Conservation (phyloP, 192 early-diverging fungal species). For the Gryganskiella cystojenkinii region DNA sequence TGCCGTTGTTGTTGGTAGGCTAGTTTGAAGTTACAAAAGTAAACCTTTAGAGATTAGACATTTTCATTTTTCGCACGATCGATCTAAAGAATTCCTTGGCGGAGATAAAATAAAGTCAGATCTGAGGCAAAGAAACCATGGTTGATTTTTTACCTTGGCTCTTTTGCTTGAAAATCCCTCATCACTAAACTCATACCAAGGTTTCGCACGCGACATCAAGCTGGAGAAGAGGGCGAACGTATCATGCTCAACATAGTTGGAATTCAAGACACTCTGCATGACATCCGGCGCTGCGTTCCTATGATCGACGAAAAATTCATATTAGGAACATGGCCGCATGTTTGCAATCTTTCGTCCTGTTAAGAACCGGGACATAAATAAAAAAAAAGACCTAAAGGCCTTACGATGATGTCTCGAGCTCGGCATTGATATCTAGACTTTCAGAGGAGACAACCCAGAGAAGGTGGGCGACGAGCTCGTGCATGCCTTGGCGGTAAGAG, state of each 20-base stretch:
- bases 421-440: constrained; percentile 50
- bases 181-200: constrained; percentile 89
- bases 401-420: constrained; percentile 38
- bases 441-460: constrained; percentile 83
- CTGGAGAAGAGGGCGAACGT: constrained; percentile 83
- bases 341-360: not conserved
- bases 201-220: constrained; percentile 82
- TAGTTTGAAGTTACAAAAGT: not conserved
- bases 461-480: constrained; percentile 91
- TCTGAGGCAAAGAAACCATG: too few species aligned
- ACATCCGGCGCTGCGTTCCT: constrained; percentile 53
- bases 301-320: not conserved
- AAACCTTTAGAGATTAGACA: too few species aligned
- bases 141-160: constrained; percentile 52
- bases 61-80: too few species aligned
- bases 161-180: constrained; percentile 49
- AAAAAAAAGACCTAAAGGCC: not conserved
- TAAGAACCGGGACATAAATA: not conserved
- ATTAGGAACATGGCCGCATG: not conserved
- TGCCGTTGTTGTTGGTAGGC: constrained; percentile 13
- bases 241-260: constrained; percentile 88
- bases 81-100: too few species aligned
- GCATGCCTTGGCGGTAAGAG: constrained; percentile 99
- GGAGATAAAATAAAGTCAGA: too few species aligned
- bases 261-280: constrained; percentile 69